Evolutionary conservation across 192 early-diverging fungal genomes (phyloP).

Genomic region (Coemansia sp.): DNA sequence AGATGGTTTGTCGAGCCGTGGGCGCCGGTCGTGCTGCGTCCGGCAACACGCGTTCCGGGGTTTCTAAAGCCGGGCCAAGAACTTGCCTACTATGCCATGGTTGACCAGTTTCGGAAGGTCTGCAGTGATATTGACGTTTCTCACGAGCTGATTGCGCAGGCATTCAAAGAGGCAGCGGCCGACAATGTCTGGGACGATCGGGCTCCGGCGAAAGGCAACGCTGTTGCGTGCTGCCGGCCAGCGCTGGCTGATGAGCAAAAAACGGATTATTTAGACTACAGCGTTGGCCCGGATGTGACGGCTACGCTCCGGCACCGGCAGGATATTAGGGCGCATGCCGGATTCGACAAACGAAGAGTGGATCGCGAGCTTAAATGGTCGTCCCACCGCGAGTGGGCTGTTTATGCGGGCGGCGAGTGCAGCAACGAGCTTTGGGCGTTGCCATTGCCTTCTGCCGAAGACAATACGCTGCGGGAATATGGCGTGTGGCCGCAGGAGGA

Average conservation of each 20-base stretch:
- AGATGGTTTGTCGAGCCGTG: slow-evolving; percentile 1
- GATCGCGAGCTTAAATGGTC: slow-evolving; percentile 12
- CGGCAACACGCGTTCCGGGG: slow-evolving; percentile 29
- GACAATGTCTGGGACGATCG: slow-evolving; percentile 7
- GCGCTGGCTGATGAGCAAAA: background rate
- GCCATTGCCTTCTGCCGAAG: slow-evolving; percentile 10
- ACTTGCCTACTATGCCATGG: slow-evolving; percentile 8
- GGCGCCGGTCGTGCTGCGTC: slow-evolving; percentile 16
- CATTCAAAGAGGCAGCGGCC: slow-evolving; percentile 13
- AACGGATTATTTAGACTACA: background rate
- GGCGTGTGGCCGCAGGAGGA: background rate
- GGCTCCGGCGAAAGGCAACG: slow-evolving; percentile 12
- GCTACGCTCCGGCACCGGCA: background rate
- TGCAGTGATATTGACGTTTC: slow-evolving; percentile 27
- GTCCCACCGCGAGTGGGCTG: slow-evolving; percentile 19
- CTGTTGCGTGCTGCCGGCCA: slow-evolving; percentile 21
- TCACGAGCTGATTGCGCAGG: slow-evolving; percentile 6
- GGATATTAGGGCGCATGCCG: background rate
- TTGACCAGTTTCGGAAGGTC: slow-evolving; percentile 3
- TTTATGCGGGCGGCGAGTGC: slow-evolving; percentile 37
- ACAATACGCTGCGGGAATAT: background rate
- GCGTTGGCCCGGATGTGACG: background rate
- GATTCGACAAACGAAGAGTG: background rate
- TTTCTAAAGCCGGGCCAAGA: slow-evolving; percentile 11
- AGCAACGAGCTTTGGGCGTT: slow-evolving; percentile 34